Percentiles rank a stretch among this genome's conserved stretches.
Conservation (phyloP, 768 basidiomycete genomes). For the Boletus sp. region DNA sequence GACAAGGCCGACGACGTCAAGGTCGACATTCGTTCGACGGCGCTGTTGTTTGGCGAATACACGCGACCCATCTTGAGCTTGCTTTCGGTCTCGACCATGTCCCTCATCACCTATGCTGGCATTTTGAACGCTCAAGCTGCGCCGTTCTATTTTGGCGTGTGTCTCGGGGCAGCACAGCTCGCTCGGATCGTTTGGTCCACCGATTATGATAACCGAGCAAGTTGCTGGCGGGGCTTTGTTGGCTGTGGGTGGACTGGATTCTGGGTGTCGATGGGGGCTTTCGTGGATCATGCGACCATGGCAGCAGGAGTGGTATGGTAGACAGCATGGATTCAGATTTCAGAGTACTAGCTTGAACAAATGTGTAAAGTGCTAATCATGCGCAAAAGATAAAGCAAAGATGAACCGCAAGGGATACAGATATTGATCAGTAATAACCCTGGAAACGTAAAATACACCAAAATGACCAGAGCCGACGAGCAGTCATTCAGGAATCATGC, state of each 20-base stretch:
- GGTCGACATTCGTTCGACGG: conserved; percentile 91
- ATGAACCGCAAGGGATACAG: background rate
- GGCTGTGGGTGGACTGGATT: conserved; percentile 88
- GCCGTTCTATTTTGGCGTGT: conserved; percentile 78
- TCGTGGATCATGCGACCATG: conserved; percentile 59
- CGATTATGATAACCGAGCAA: conserved; percentile 69
- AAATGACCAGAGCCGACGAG: background rate
- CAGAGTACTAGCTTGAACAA: background rate
- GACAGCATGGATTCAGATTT: background rate
- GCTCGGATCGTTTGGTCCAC: conserved; percentile 72
- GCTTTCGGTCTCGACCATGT: conserved; percentile 72
- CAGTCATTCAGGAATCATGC: background rate
- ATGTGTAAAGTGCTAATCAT: background rate
- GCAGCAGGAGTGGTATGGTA: conserved; percentile 6
- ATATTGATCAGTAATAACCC: background rate
- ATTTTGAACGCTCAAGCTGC: conserved; percentile 72
- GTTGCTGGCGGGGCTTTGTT: conserved; percentile 90
- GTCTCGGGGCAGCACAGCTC: conserved; percentile 73
- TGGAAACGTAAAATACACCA: background rate
- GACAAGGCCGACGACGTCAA: conserved; percentile 90
- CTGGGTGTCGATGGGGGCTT: conserved; percentile 81
- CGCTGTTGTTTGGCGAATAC: conserved; percentile 79
- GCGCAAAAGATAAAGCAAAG: background rate
- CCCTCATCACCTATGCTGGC: conserved; percentile 76
- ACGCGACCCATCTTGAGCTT: conserved; percentile 73